Evolutionary conservation across 768 basidiomycete genomes (phyloP).

Genomic region (Mycena metata): DNA sequence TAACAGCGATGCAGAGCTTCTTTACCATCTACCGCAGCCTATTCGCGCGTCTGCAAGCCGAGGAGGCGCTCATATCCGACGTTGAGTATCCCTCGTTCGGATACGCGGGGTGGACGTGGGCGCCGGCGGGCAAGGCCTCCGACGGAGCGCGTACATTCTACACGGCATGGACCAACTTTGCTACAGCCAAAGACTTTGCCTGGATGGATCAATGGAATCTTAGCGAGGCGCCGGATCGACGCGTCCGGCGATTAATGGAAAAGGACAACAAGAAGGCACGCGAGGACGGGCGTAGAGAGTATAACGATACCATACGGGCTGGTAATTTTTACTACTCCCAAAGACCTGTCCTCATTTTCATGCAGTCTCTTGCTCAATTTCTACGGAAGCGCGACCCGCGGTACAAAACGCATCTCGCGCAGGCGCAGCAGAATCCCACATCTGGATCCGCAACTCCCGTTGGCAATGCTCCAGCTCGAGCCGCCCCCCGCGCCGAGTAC

Average conservation of each 20-base stretch:
- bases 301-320: slow-evolving; percentile 92
- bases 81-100: slow-evolving; percentile 88
- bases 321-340: slow-evolving; percentile 42
- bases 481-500: slow-evolving; percentile 59
- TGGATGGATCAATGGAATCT: slow-evolving; percentile 92
- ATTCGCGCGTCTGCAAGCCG: slow-evolving; percentile 84
- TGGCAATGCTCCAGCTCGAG: slow-evolving; percentile 42
- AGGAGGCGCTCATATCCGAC: slow-evolving; percentile 71
- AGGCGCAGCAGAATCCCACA: slow-evolving; percentile 49
- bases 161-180: slow-evolving; percentile 87
- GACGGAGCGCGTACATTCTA: slow-evolving; percentile 84
- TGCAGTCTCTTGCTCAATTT: slow-evolving; percentile 79
- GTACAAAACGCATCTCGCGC: slow-evolving; percentile 75
- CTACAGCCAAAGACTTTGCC: slow-evolving; percentile 87
- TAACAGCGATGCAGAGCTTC: slow-evolving; percentile 73
- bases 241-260: slow-evolving; percentile 91
- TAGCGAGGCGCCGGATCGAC: slow-evolving; percentile 88
- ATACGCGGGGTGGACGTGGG: slow-evolving; percentile 80
- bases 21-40: slow-evolving; percentile 91
- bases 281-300: slow-evolving; percentile 89
- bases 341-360: slow-evolving; percentile 19
- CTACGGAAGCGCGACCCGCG: slow-evolving; percentile 91
- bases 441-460: slow-evolving; percentile 51
- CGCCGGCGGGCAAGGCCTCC: slow-evolving; percentile 60
- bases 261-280: slow-evolving; percentile 95